A percentile compares a stretch with the other conserved stretches of the same genome.
Conservation (phyloP, 257 asterid species). For the Penstemon davidsonii region DNA sequence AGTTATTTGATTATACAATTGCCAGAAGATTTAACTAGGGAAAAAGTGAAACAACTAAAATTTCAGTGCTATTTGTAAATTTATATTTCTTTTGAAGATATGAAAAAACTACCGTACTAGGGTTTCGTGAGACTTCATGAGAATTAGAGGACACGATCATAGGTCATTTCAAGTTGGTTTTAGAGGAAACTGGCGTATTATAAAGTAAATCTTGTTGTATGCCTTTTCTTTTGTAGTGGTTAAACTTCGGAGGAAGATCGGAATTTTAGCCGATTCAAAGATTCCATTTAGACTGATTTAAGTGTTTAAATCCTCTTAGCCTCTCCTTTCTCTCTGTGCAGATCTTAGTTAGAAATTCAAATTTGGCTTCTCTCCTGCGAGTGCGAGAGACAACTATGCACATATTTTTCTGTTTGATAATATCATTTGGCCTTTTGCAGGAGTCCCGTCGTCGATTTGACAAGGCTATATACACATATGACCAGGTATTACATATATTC, state of each 20-base stretch:
- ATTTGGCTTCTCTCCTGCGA: conserved; percentile 19
- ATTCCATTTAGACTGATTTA: background rate
- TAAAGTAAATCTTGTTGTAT: background rate
- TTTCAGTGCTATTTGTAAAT: background rate
- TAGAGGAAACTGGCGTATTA: background rate
- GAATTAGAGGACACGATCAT: conserved; percentile 1
- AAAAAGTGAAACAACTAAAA: background rate
- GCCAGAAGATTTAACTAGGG: background rate
- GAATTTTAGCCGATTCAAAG: background rate
- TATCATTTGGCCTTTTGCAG: conserved; percentile 49
- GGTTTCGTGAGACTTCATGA: background rate
- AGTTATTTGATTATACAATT: background rate
- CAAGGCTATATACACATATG: conserved; percentile 75
- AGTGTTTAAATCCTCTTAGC: conserved; percentile 1
- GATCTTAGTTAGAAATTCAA: conserved; percentile 1
- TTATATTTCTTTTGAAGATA: background rate
- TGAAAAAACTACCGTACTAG: background rate
- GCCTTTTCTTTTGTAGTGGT: background rate
- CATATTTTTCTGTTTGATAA: conserved; percentile 25
- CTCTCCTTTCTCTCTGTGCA: background rate
- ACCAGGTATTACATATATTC: conserved; percentile 60
- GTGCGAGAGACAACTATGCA: conserved; percentile 14
- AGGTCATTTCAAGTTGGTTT: background rate
- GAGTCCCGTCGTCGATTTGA: conserved; percentile 93
- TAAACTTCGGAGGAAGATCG: conserved; percentile 5